These are phyloP conservation scores for Monilinia fructicola DNA, from an alignment of 2,329 filamentous ascomycete species.

Conservation along the genomic window DNA sequence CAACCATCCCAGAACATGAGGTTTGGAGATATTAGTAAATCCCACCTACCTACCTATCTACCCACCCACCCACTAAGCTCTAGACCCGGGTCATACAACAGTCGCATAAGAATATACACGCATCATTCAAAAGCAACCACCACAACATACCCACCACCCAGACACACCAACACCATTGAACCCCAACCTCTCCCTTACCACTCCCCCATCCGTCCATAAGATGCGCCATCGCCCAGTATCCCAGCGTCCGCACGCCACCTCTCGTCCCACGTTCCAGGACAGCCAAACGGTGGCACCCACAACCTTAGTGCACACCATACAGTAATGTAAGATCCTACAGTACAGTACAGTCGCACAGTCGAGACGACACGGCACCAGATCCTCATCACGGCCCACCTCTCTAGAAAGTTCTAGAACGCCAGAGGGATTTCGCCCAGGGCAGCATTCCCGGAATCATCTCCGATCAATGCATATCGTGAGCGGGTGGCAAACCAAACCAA, in stretches of 20 bases:
- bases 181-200: not conserved
- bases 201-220: not conserved
- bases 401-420: constrained; percentile 8
- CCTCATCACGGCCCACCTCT: not conserved
- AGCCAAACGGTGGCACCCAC: not conserved
- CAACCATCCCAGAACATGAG: not conserved
- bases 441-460: not conserved
- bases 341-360: too few relatives aligned
- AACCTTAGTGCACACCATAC: not conserved
- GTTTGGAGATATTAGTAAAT: too few relatives aligned
- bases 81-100: not conserved
- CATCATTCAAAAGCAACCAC: not conserved
- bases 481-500: too few relatives aligned
- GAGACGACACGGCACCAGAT: not conserved
- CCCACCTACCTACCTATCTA: too few relatives aligned
- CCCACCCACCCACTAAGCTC: too few relatives aligned
- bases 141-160: too few relatives aligned
- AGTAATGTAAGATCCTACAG: too few relatives aligned
- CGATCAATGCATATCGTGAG: not conserved
- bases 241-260: not conserved
- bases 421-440: not conserved
- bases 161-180: not conserved
- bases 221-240: too few relatives aligned
- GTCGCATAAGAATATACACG: too few relatives aligned
- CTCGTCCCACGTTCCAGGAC: not conserved